Percentiles rank a stretch among this genome's conserved stretches.
phyloP scores from a whole-genome alignment of 306 rosid species.

The Heteromeles arbutifolia region DNA sequence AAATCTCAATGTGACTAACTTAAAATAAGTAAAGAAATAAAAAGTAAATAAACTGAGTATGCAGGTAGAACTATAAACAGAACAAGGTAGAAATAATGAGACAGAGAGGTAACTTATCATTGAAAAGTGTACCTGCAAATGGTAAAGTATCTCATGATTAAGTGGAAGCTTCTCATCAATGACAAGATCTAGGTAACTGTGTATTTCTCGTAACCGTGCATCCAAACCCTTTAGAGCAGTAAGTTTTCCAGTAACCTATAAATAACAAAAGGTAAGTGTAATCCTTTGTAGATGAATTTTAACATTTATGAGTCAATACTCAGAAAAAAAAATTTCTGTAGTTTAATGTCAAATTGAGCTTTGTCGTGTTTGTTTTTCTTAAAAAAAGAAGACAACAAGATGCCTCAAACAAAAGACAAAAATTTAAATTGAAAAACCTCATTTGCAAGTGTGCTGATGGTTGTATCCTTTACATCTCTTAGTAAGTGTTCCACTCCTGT shows the following conservation, averaged over 20 bases:
- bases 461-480: constrained; percentile 69
- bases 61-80: background rate
- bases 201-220: constrained; percentile 67
- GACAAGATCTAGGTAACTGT: constrained; percentile 75
- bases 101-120: background rate
- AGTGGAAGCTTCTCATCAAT: constrained; percentile 71
- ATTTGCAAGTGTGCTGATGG: constrained; percentile 83
- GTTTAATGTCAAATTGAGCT: background rate
- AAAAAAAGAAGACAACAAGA: background rate
- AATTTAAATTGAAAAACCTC: constrained; percentile 37
- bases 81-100: background rate
- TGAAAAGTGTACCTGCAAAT: constrained; percentile 55
- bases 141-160: constrained; percentile 86
- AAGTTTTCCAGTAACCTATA: constrained; percentile 77
- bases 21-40: background rate
- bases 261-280: constrained; percentile 10
- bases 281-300: background rate
- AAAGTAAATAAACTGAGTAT: background rate
- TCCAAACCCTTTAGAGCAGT: constrained; percentile 90
- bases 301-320: too few species aligned
- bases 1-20: background rate
- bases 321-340: background rate
- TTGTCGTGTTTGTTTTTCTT: too few species aligned
- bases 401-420: background rate
- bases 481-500: constrained; percentile 89